Evolutionary conservation across 371 early-diverging fungal species (phyloP).

Genomic region (Lichtheimia corymbifera): DNA sequence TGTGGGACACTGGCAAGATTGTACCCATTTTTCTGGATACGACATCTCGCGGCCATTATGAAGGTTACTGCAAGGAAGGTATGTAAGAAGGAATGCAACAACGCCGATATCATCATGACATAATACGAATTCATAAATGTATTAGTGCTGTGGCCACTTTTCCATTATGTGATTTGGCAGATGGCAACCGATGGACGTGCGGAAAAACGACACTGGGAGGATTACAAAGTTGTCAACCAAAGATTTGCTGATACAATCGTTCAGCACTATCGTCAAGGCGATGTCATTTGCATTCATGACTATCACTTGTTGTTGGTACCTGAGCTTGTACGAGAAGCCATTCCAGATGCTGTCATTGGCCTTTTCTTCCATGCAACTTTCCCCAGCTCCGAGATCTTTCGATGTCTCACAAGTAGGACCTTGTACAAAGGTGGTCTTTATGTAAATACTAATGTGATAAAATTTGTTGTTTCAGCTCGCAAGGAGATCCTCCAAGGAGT

Average conservation of each 20-base stretch:
- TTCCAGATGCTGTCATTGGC: slow-evolving; percentile 86
- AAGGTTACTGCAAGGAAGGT: slow-evolving; percentile 80
- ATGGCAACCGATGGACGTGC: slow-evolving; percentile 63
- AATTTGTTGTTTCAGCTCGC: slow-evolving; percentile 52
- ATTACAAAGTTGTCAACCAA: slow-evolving; percentile 83
- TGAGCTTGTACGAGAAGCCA: slow-evolving; percentile 72
- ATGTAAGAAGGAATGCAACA: slow-evolving; percentile 39
- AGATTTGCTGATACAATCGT: slow-evolving; percentile 78
- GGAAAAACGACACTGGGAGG: slow-evolving; percentile 77
- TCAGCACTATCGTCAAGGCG: slow-evolving; percentile 68
- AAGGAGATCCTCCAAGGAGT: slow-evolving; percentile 92
- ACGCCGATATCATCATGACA: neutral
- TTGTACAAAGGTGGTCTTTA: too few relatives aligned
- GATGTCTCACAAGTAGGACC: slow-evolving; percentile 79
- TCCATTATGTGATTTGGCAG: slow-evolving; percentile 94
- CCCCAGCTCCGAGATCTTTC: slow-evolving; percentile 85
- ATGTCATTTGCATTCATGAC: slow-evolving; percentile 95
- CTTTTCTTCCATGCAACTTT: slow-evolving; percentile 98
- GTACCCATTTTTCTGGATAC: slow-evolving; percentile 77
- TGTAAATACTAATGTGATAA: too few relatives aligned
- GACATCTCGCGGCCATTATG: slow-evolving; percentile 75
- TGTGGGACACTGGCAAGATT: slow-evolving; percentile 44
- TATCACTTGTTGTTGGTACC: slow-evolving; percentile 96
- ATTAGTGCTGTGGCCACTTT: slow-evolving; percentile 57
- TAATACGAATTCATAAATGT: neutral